Evolutionary conservation across 371 early-diverging fungal genomes (phyloP).

Genomic region (Rhizopus arrhizus): DNA sequence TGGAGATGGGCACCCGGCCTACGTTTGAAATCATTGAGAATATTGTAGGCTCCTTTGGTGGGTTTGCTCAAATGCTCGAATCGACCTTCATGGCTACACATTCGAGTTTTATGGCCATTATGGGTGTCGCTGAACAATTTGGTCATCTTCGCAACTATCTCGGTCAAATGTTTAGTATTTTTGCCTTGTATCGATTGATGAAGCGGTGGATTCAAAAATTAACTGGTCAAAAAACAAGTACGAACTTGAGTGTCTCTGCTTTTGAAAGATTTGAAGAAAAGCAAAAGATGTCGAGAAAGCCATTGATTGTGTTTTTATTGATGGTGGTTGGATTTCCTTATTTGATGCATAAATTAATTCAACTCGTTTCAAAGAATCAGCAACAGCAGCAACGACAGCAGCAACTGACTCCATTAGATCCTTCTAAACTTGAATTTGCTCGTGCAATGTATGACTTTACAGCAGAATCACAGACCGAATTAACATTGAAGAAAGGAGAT

Average conservation of each 20-base stretch:
- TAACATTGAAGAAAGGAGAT: conserved; percentile 83
- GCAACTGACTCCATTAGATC: conserved; percentile 24
- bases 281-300: conserved; percentile 60
- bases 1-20: conserved; percentile 85
- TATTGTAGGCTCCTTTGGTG: conserved; percentile 93
- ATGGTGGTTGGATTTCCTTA: conserved; percentile 92
- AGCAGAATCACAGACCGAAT: conserved; percentile 75
- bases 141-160: conserved; percentile 82
- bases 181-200: conserved; percentile 70
- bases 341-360: conserved; percentile 86
- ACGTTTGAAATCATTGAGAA: conserved; percentile 90
- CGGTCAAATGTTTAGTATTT: conserved; percentile 76
- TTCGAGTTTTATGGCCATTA: conserved; percentile 96
- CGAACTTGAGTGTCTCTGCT: conserved; percentile 41
- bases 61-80: conserved; percentile 96
- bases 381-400: conserved; percentile 27
- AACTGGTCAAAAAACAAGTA: conserved; percentile 64
- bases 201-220: conserved; percentile 61
- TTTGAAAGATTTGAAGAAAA: conserved; percentile 70
- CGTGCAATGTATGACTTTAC: conserved; percentile 85
- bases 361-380: conserved; percentile 54
- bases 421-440: conserved; percentile 82
- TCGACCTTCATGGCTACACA: conserved; percentile 96
- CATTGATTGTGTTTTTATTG: conserved; percentile 81
- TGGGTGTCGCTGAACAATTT: conserved; percentile 96